These are phyloP conservation scores for Oemleria cerasiformis DNA, from an alignment of 306 rosid genomes.

Conservation along the genomic window DNA sequence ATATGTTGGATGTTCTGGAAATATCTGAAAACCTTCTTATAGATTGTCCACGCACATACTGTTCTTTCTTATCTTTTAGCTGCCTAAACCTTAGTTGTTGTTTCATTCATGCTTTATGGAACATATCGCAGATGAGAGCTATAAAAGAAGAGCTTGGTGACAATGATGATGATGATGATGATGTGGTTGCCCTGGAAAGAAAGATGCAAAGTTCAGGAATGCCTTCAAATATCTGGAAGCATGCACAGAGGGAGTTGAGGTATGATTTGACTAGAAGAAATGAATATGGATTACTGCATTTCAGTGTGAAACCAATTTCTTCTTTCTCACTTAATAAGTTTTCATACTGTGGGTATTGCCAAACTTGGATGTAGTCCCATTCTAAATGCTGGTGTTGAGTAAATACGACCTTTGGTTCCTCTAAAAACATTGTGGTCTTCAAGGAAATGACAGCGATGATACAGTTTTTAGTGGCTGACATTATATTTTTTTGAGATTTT, in stretches of 20 bases:
- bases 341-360: neutral
- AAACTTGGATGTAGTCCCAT: neutral
- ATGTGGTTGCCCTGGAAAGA: conserved; percentile 81
- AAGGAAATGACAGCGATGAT: neutral
- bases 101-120: conserved; percentile 25
- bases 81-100: neutral
- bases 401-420: neutral
- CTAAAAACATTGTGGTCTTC: no score
- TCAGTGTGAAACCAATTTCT: neutral
- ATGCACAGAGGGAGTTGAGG: conserved; percentile 88
- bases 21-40: neutral
- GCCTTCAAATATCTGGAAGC: conserved; percentile 97
- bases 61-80: neutral
- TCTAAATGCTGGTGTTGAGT: neutral
- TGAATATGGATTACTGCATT: neutral
- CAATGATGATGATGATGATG: conserved; percentile 95
- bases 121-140: conserved; percentile 81
- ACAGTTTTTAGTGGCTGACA: neutral
- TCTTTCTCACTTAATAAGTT: neutral
- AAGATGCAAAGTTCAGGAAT: conserved; percentile 97
- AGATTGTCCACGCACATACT: neutral
- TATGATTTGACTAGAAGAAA: conserved; percentile 27
- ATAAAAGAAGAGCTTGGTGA: conserved; percentile 99
- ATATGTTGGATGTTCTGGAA: neutral
- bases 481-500: neutral